Evolutionary conservation across 805 yeast genomes (phyloP).

Genomic region (Wickerhamomyces pijperi): DNA sequence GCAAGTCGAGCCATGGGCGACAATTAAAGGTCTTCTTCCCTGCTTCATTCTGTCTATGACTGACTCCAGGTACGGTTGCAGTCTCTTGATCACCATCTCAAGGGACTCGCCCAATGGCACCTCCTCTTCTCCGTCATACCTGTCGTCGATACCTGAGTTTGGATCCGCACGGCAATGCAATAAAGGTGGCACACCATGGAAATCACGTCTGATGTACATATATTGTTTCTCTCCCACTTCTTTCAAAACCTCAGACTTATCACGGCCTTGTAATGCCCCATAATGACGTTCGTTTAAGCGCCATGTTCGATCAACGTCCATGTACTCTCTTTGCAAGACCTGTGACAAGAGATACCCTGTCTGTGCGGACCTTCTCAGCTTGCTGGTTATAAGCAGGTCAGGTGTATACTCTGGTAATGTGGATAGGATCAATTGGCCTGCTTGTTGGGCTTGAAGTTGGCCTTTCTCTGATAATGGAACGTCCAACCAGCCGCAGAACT

Average conservation of each 20-base stretch:
- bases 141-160: conserved; percentile 20
- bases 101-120: conserved; percentile 69
- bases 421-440: conserved; percentile 47
- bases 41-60: conserved; percentile 38
- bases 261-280: conserved; percentile 72
- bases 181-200: conserved; percentile 58
- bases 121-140: conserved; percentile 26
- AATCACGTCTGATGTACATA: conserved; percentile 73
- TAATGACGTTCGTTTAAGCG: conserved; percentile 78
- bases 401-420: conserved; percentile 30
- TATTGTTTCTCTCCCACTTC: conserved; percentile 63
- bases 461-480: conserved; percentile 61
- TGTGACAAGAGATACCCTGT: conserved; percentile 60
- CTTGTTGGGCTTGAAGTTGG: conserved; percentile 50
- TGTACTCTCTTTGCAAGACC: conserved; percentile 38
- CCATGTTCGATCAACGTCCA: conserved; percentile 58
- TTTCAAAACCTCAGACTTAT: conserved; percentile 54
- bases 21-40: conserved; percentile 51
- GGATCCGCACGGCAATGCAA: conserved; percentile 26
- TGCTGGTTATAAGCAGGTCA: conserved; percentile 58
- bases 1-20: conserved; percentile 77
- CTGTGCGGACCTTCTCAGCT: conserved; percentile 62
- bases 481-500: conserved; percentile 84
- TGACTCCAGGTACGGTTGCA: conserved; percentile 45
- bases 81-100: conserved; percentile 56